Conservation (phyloP, 2,329 filamentous ascomycete genomes). For the Fusarium pseudoanthophilum region DNA sequence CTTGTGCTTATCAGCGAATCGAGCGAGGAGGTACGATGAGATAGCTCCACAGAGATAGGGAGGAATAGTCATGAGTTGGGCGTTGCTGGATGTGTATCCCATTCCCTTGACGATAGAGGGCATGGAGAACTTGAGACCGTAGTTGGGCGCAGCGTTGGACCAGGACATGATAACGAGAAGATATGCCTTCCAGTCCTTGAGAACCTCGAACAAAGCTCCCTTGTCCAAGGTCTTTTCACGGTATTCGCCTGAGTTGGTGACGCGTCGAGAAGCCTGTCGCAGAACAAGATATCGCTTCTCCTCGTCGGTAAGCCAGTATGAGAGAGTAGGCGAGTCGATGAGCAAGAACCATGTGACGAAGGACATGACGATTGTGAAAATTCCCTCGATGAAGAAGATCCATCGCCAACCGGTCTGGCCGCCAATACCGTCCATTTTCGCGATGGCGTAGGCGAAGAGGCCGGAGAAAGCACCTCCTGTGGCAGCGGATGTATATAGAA, state of each 20-base stretch:
- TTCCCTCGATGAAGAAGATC: slow-evolving; percentile 44
- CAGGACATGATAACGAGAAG: slow-evolving; percentile 53
- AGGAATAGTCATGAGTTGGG: slow-evolving; percentile 48
- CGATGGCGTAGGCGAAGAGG: slow-evolving; percentile 37
- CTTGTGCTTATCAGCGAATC: slow-evolving; percentile 45
- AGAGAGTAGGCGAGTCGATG: slow-evolving; percentile 29
- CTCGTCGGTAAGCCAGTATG: slow-evolving; percentile 33
- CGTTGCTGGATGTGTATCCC: slow-evolving; percentile 50
- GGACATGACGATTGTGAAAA: slow-evolving; percentile 49
- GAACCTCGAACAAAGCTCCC: slow-evolving; percentile 10
- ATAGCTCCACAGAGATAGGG: slow-evolving; percentile 47
- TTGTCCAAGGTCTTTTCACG: slow-evolving; percentile 26
- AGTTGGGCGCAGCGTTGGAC: slow-evolving; percentile 51
- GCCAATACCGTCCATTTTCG: slow-evolving; percentile 31
- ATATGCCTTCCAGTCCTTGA: slow-evolving; percentile 50
- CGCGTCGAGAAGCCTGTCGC: slow-evolving; percentile 22
- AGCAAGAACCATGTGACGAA: slow-evolving; percentile 62
- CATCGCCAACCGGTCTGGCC: slow-evolving; percentile 38
- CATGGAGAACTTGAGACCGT: slow-evolving; percentile 47
- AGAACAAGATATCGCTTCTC: slow-evolving; percentile 34
- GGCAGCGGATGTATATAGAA: slow-evolving; percentile 44
- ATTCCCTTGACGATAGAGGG: slow-evolving; percentile 54
- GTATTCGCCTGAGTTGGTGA: slow-evolving; percentile 26
- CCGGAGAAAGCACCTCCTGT: slow-evolving; percentile 41
- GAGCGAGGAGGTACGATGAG: slow-evolving; percentile 39